phyloP scores from a whole-genome alignment of 345 rosid species.

The Durio zibethinus region DNA sequence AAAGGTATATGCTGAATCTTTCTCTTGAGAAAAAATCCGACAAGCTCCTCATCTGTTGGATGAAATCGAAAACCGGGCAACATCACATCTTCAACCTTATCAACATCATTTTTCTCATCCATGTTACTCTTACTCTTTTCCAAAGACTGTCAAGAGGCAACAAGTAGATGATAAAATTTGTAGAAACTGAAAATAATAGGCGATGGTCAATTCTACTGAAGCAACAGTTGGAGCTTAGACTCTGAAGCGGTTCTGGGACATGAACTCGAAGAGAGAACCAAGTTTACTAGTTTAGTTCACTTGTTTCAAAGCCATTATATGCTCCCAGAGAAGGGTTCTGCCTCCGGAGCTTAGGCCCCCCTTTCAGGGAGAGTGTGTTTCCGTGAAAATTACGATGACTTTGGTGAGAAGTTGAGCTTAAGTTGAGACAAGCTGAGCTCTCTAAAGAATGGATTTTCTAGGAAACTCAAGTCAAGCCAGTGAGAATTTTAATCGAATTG shows the following conservation, averaged over 20 bases:
- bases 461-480: conserved; percentile 13
- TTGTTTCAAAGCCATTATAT: conserved; percentile 25
- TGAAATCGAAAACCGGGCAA: conserved; percentile 92
- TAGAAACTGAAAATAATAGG: conserved; percentile 11
- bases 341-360: conserved; percentile 35
- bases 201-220: no score
- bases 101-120: conserved; percentile 50
- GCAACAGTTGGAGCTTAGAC: background rate
- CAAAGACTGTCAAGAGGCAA: background rate
- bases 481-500: conserved; percentile 17
- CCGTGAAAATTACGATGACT: conserved; percentile 22
- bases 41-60: conserved; percentile 98
- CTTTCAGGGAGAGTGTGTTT: conserved; percentile 29
- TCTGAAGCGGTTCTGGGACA: conserved; percentile 15
- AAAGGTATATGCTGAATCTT: conserved; percentile 63
- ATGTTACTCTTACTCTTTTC: conserved; percentile 10
- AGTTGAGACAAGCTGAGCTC: conserved; percentile 5
- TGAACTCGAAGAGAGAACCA: background rate
- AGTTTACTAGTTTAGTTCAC: conserved; percentile 3
- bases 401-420: no score
- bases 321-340: conserved; percentile 33
- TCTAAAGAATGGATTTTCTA: background rate
- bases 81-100: conserved; percentile 64
- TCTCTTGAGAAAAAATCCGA: conserved; percentile 66
- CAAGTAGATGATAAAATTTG: background rate